phyloP scores from a whole-genome alignment of 1,139 yeast species.

The Kodamaea arcana region DNA sequence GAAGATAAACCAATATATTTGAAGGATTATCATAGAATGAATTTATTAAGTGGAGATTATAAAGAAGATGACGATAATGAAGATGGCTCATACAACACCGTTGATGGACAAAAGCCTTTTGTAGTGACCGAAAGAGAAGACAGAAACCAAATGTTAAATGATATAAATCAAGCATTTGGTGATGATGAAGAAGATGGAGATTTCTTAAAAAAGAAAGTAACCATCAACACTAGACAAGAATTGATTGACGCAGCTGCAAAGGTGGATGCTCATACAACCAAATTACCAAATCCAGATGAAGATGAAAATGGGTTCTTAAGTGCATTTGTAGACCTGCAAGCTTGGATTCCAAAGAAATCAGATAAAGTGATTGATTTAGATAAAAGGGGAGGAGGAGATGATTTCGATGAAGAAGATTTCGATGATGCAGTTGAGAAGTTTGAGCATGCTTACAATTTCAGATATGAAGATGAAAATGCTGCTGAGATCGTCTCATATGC shows the following conservation, averaged over 20 bases:
- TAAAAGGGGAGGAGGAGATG: constrained; percentile 54
- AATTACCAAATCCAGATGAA: constrained; percentile 64
- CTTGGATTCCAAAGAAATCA: constrained; percentile 76
- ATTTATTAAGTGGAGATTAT: constrained; percentile 59
- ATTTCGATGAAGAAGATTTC: constrained; percentile 78
- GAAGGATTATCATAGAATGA: constrained; percentile 89
- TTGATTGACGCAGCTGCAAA: constrained; percentile 7
- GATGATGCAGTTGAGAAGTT: constrained; percentile 89
- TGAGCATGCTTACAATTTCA: constrained; percentile 89
- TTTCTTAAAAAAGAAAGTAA: constrained; percentile 54
- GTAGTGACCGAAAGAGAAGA: constrained; percentile 75
- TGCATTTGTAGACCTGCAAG: constrained; percentile 70
- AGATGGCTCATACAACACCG: constrained; percentile 34
- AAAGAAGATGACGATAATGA: constrained; percentile 44
- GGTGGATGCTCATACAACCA: constrained; percentile 17
- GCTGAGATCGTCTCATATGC: constrained; percentile 96
- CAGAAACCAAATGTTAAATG: constrained; percentile 63
- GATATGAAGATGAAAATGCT: constrained; percentile 88
- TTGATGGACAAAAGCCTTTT: constrained; percentile 61
- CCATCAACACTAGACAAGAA: constrained; percentile 10
- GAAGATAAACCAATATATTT: constrained; percentile 77
- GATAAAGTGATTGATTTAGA: constrained; percentile 57
- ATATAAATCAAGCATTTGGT: constrained; percentile 65
- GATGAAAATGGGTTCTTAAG: constrained; percentile 67
- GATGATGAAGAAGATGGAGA: constrained; percentile 43